Conservation (phyloP, 1,284 basidiomycete genomes). For the Trichosporon sp. region DNA sequence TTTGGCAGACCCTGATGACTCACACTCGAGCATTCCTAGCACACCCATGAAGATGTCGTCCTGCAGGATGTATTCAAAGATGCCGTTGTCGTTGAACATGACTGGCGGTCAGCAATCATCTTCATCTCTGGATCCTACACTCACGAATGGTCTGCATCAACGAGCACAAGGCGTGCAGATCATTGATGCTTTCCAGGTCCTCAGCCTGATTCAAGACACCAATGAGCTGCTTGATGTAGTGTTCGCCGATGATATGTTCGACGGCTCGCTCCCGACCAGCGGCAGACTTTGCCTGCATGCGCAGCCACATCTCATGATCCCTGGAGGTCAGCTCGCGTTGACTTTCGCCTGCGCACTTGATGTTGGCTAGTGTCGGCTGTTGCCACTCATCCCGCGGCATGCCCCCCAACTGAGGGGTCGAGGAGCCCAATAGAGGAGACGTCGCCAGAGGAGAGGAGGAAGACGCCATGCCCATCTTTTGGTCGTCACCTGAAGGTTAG, state of each 20-base stretch:
- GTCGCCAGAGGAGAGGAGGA: constrained; percentile 38
- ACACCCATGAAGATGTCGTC: constrained; percentile 91
- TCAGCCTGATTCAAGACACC: constrained; percentile 81
- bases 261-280: constrained; percentile 61
- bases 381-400: constrained; percentile 27
- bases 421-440: constrained; percentile 33
- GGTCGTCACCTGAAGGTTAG: constrained; percentile 26
- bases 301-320: constrained; percentile 39
- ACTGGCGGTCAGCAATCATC: too few relatives aligned
- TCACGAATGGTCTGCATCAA: constrained; percentile 92
- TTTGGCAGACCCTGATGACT: constrained; percentile 36
- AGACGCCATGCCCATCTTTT: constrained; percentile 26
- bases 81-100: constrained; percentile 86
- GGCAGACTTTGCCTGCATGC: constrained; percentile 41
- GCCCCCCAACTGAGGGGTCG: constrained; percentile 6
- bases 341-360: constrained; percentile 23
- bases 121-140: too few relatives aligned
- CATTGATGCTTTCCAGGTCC: constrained; percentile 80
- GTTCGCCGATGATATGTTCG: constrained; percentile 65
- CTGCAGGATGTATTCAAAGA: constrained; percentile 91
- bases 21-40: constrained; percentile 95
- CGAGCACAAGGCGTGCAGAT: constrained; percentile 82
- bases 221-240: constrained; percentile 82
- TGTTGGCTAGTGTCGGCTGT: constrained; percentile 36
- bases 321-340: constrained; percentile 17